These are phyloP conservation scores for Castanea mollissima DNA, from an alignment of 306 rosid species.

Conservation along the genomic window DNA sequence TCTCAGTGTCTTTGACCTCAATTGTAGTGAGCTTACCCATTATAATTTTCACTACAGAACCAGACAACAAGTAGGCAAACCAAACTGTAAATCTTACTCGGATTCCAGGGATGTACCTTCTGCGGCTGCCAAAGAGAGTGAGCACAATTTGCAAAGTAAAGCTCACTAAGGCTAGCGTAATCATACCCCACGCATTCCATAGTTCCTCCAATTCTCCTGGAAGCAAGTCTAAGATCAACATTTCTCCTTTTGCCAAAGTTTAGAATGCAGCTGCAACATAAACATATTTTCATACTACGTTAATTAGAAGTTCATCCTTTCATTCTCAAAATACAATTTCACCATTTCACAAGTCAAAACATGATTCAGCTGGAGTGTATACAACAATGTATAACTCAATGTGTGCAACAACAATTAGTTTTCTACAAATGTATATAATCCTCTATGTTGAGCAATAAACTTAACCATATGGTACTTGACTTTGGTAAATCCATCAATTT, in stretches of 20 bases:
- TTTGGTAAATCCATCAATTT: no score
- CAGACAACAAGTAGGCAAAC: conserved; percentile 50
- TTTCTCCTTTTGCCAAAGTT: conserved; percentile 2
- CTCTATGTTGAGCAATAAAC: background rate
- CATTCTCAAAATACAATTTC: no score
- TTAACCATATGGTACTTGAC: no score
- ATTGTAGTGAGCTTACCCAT: conserved; percentile 59
- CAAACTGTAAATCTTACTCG: conserved; percentile 50
- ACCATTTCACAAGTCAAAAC: no score
- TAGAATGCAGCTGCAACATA: conserved; percentile 27
- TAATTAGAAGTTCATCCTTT: background rate
- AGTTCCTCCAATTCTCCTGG: conserved; percentile 36
- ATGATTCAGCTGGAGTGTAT: no score
- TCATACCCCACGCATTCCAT: conserved; percentile 61
- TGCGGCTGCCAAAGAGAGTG: conserved; percentile 53
- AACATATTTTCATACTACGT: background rate
- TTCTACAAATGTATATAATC: background rate
- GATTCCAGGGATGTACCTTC: conserved; percentile 52
- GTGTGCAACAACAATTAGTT: no score
- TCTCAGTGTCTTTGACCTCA: conserved; percentile 29
- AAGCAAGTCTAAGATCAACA: conserved; percentile 29
- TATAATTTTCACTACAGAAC: conserved; percentile 45
- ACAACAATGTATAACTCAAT: no score
- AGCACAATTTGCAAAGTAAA: conserved; percentile 49
- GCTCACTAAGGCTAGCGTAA: conserved; percentile 43